Conservation (phyloP, 148 eudicot species). For the Persicaria maculosa region DNA sequence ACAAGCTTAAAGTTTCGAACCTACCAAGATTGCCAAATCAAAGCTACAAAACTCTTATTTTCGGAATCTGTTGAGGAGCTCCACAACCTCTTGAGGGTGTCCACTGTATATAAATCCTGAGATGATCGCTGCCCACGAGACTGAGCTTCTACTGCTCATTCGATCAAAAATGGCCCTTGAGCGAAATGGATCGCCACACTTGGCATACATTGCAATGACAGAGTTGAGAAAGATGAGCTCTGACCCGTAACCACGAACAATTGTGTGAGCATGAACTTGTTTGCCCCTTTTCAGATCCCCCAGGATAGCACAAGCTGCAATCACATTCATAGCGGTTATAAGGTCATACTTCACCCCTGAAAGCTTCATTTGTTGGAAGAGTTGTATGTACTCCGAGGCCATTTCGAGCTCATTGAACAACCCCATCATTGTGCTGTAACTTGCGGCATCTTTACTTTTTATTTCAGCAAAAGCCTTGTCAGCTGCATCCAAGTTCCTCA, state of each 20-base stretch:
- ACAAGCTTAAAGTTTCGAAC: too few species aligned
- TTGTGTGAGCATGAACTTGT: slow-evolving; percentile 19
- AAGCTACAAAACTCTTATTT: slow-evolving; percentile 11
- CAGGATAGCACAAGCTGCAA: slow-evolving; percentile 17
- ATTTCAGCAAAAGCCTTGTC: slow-evolving; percentile 14
- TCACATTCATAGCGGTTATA: slow-evolving; percentile 14
- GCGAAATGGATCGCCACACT: slow-evolving; percentile 13
- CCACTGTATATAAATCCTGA: slow-evolving; percentile 16
- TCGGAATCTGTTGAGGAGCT: slow-evolving; percentile 13
- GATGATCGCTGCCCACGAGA: slow-evolving; percentile 19
- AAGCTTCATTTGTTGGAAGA: slow-evolving; percentile 13
- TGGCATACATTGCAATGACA: slow-evolving; percentile 20
- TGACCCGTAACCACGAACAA: slow-evolving; percentile 15
- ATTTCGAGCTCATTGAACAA: slow-evolving; percentile 15
- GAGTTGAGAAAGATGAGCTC: slow-evolving; percentile 15
- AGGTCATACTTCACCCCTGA: slow-evolving; percentile 1
- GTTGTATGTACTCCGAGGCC: slow-evolving; percentile 7
- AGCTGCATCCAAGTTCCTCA: slow-evolving; percentile 20
- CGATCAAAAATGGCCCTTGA: slow-evolving; percentile 18
- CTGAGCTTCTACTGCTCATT: slow-evolving; percentile 6
- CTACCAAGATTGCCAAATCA: slow-evolving; percentile 12
- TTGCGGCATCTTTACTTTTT: slow-evolving; percentile 14
- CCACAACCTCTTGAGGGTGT: slow-evolving; percentile 10
- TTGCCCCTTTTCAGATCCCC: slow-evolving; percentile 18
- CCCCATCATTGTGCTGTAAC: slow-evolving; percentile 15